Evolutionary conservation across 192 early-diverging fungal species (phyloP).

Genomic region (Linderina pennispora): DNA sequence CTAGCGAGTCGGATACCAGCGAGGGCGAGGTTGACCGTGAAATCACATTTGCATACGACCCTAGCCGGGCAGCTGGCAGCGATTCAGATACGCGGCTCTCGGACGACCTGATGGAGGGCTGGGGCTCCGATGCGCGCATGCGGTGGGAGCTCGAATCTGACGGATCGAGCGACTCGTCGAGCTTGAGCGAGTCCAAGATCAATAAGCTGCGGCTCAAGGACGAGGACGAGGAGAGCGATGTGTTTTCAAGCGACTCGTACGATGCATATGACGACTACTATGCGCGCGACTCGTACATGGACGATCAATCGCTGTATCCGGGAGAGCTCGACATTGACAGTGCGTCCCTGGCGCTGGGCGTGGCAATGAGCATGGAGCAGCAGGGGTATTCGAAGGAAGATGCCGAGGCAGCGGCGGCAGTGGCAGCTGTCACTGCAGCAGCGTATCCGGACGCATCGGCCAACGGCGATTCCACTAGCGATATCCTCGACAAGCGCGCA

Average conservation of each 20-base stretch:
- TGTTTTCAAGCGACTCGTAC: conserved; percentile 39
- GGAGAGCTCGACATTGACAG: conserved; percentile 32
- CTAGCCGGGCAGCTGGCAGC: conserved; percentile 2
- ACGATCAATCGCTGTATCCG: conserved; percentile 14
- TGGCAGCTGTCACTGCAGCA: conserved; percentile 13
- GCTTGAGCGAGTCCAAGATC: conserved; percentile 26
- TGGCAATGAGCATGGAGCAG: conserved; percentile 48
- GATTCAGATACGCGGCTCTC: conserved; percentile 21
- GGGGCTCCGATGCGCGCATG: conserved; percentile 24
- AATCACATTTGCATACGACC: conserved; percentile 30
- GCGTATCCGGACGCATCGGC: conserved; percentile 10
- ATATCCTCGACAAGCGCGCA: conserved; percentile 7
- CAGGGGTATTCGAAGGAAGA: conserved; percentile 47
- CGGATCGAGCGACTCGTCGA: conserved; percentile 9
- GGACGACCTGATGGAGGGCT: conserved; percentile 30
- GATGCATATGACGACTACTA: conserved; percentile 44
- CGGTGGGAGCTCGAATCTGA: conserved; percentile 17
- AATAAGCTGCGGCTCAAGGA: conserved; percentile 24
- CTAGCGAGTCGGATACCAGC: conserved; percentile 5
- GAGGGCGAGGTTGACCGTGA: conserved; percentile 9
- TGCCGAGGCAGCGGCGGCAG: conserved; percentile 22
- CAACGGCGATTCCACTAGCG: not conserved
- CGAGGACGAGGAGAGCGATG: conserved; percentile 21
- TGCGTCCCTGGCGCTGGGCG: conserved; percentile 42
- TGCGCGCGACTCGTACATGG: conserved; percentile 27